Evolutionary conservation across 139 green algal species (phyloP), one percentile per base, ranked within the genome.

Genomic region (Chlamydomonas sp.): DNA sequence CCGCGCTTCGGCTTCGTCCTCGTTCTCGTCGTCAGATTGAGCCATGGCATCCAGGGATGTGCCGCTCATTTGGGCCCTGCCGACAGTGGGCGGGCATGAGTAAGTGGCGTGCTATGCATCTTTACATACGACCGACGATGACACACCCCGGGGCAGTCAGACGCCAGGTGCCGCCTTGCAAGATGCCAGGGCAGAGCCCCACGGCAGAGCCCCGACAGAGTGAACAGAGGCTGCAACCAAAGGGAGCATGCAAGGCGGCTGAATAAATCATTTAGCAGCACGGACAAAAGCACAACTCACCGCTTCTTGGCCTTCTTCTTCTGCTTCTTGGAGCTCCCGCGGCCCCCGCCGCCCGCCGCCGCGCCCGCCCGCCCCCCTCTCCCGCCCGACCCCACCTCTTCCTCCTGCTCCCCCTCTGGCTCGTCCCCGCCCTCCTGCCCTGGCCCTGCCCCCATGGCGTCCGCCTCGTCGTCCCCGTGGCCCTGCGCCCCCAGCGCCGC

Each of bases 261-360:
- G 12, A 2, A 12, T 18, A 57, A 16, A 2, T 2, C 69, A 1
- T 14, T 18, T 49, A 2, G 17, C 78, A 75, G 63, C 12, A 18
- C 57, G 57, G 58, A 20, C 61, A 15, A 5, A 2, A 49, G n/a
- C 60, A 2, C 64, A 49, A 59, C 76, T 5, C 68, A 84, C 66
- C 71, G 73, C 68, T 80, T 84, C 86, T 87, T 88, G 7, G 63
- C 66, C 83, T 89, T 85, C 79, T 92, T 88, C 75, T 89, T 91
- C 71, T 89, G n/a, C n/a, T n/a, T 86, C 84, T 79, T 90, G 74
- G 74, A 85, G 61, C 72, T 59, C 49, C 57, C 82, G 49, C 82
- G 10, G 12, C 77, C 82, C 20, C 72, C 80, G 57, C 75, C 78
- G 9, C 49, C 63, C 2, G 15, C 74, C 7, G 15, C 61, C 18